Evolutionary conservation across 768 basidiomycete genomes (phyloP).

Genomic region (Lepiota brunneoincarnata): DNA sequence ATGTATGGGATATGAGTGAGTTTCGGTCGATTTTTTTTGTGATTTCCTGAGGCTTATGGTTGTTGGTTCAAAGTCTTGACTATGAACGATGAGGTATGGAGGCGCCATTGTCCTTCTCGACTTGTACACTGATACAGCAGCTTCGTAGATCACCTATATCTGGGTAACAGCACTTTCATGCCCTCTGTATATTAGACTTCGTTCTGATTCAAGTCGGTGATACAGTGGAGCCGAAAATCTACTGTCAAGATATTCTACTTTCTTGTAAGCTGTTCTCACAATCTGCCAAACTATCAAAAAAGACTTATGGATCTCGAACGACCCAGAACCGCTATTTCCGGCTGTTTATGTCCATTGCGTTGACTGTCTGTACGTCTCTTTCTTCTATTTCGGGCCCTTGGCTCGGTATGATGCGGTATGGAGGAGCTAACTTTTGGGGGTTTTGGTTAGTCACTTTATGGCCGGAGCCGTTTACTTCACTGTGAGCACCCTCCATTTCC

Average conservation of each 20-base stretch:
- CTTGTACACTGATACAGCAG: not conserved
- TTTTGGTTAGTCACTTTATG: not conserved
- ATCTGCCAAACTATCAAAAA: not conserved
- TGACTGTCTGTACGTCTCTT: slow-evolving; percentile 3
- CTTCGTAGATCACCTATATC: not conserved
- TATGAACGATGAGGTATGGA: not conserved
- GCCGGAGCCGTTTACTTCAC: not conserved
- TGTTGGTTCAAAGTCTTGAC: not conserved
- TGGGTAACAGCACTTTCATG: not conserved
- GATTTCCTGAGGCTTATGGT: not conserved
- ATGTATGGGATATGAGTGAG: not conserved
- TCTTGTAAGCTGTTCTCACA: not conserved
- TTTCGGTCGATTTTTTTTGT: not conserved
- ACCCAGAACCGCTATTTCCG: slow-evolving; percentile 2
- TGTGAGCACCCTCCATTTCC: not conserved
- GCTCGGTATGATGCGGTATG: no score
- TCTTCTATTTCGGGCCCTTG: not conserved
- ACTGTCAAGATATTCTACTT: slow-evolving; percentile 5
- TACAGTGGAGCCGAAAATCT: slow-evolving; percentile 1
- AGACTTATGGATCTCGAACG: not conserved
- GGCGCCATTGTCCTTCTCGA: not conserved
- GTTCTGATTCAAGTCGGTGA: not conserved
- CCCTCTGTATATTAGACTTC: not conserved
- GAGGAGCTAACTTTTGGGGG: not conserved
- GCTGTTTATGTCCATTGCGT: not conserved